phyloP scores from a whole-genome alignment of 176 grass and related monocot species.

The Neostapfia colusana region DNA sequence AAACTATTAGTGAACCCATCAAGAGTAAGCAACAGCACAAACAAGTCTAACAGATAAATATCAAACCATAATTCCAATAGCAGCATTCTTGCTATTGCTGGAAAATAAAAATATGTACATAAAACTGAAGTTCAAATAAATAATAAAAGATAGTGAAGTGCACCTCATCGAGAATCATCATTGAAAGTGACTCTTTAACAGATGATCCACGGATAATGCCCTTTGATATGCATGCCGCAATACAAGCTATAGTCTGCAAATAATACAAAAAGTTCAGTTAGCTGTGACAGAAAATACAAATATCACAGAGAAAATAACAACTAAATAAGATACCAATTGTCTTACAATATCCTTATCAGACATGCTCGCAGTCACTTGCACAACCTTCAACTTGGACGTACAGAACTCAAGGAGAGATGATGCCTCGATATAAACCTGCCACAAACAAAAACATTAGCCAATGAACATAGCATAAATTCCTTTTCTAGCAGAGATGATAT shows the following conservation, averaged over 20 bases:
- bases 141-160: conserved; percentile 23
- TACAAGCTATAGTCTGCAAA: conserved; percentile 76
- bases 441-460: conserved; percentile 15
- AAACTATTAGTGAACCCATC: neutral
- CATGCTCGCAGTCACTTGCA: conserved; percentile 79
- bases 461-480: neutral
- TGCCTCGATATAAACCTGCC: conserved; percentile 73
- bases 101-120: neutral
- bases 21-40: conserved; percentile 18
- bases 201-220: conserved; percentile 64
- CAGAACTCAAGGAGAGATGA: conserved; percentile 80
- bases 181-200: conserved; percentile 89
- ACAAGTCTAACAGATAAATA: conserved; percentile 25
- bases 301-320: conserved; percentile 18
- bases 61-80: neutral
- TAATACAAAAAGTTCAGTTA: conserved; percentile 32
- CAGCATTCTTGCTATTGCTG: conserved; percentile 28
- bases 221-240: conserved; percentile 88
- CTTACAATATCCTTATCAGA: conserved; percentile 72
- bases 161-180: conserved; percentile 96
- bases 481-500: conserved; percentile 9
- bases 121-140: conserved; percentile 8
- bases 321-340: conserved; percentile 11
- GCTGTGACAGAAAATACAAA: conserved; percentile 29
- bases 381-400: conserved; percentile 74